These are phyloP conservation scores for Dissophora globulifera DNA, from an alignment of 192 early-diverging fungal genomes.

Conservation along the genomic window DNA sequence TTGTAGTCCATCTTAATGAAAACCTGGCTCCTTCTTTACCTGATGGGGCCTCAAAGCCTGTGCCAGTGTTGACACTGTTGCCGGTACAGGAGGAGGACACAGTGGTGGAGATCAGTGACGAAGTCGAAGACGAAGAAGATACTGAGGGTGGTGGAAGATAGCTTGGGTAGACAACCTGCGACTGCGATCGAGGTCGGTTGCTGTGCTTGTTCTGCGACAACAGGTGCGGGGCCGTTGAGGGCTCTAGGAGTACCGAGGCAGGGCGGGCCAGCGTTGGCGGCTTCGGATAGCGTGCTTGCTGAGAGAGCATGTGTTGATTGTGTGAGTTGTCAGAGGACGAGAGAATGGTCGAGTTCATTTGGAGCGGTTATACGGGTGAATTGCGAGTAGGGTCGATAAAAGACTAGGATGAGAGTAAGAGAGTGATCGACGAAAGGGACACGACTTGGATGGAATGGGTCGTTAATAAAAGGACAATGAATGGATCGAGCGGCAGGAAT, in stretches of 20 bases:
- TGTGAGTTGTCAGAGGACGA: not conserved
- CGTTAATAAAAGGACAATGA: too few species aligned
- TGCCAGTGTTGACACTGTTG: not conserved
- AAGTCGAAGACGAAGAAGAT: not conserved
- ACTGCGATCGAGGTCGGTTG: constrained; percentile 37
- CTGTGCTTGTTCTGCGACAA: constrained; percentile 6
- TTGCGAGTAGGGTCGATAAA: too few species aligned
- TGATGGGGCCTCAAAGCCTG: not conserved
- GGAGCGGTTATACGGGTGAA: not conserved
- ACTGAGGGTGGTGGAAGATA: constrained; percentile 18
- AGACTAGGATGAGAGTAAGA: too few species aligned
- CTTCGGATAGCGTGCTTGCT: constrained; percentile 1
- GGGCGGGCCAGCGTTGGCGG: constrained; percentile 12
- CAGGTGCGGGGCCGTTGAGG: constrained; percentile 6
- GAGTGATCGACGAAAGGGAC: too few species aligned
- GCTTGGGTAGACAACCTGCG: constrained; percentile 28
- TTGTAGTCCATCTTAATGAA: too few species aligned
- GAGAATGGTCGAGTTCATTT: not conserved
- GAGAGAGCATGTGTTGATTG: constrained; percentile 10
- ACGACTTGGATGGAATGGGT: too few species aligned
- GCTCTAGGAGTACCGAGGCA: constrained; percentile 19
- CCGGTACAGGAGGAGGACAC: not conserved
- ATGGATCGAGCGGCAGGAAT: too few species aligned
- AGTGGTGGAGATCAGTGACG: not conserved
- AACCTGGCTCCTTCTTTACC: too few species aligned